Conservation (phyloP, 2,329 filamentous ascomycete genomes). For the Shiraia bambusicola region DNA sequence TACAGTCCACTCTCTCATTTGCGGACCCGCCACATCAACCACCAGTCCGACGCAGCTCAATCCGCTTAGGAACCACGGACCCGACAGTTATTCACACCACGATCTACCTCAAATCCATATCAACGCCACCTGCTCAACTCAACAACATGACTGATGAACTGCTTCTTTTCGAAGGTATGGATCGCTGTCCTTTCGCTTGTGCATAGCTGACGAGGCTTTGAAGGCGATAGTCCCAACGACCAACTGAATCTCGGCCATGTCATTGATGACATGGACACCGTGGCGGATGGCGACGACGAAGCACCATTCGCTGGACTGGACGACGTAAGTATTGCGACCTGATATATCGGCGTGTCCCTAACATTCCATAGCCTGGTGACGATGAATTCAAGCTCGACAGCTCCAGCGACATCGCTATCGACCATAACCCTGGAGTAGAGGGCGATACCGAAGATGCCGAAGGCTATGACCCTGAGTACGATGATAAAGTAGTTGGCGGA, state of each 20-base stretch:
- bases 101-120: constrained; percentile 2
- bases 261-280: constrained; percentile 8
- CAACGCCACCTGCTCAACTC: not conserved
- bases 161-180: constrained; percentile 19
- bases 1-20: not conserved
- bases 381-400: constrained; percentile 23
- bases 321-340: constrained; percentile 6
- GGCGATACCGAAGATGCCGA: constrained; percentile 9
- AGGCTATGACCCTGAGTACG: constrained; percentile 9
- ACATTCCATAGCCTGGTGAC: constrained; percentile 10
- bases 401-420: constrained; percentile 11
- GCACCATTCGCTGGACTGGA: constrained; percentile 7
- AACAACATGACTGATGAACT: constrained; percentile 14
- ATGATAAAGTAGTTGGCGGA: constrained; percentile 6
- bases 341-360: not conserved
- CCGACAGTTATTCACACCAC: not conserved
- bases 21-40: too few relatives aligned
- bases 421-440: constrained; percentile 5
- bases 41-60: too few relatives aligned
- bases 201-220: constrained; percentile 2
- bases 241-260: constrained; percentile 7
- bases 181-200: not conserved
- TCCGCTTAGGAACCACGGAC: too few relatives aligned
- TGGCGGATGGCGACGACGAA: constrained; percentile 8
- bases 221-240: constrained; percentile 11